Base-by-base conservation (phyloP, 352 stramenopile species). In the Phytophthora colocasiae region DNA sequence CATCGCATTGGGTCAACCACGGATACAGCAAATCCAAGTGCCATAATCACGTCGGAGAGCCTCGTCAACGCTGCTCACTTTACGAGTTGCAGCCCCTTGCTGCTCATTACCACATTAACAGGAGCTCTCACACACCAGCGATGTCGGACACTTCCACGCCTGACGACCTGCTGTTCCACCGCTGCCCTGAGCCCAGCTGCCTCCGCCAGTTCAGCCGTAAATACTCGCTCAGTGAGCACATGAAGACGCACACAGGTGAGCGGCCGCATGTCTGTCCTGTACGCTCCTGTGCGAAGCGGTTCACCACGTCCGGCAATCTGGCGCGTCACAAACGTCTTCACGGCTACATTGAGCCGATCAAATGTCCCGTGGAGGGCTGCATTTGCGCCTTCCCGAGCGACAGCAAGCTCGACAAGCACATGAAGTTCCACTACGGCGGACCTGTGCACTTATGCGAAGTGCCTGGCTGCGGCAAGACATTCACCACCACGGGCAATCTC, bases 281-380 rank as follows among this genome's bases (percentile, higher is more conserved):
- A 7, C 44, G 59, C 39, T 69, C 73, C 6, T 88, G 79, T 36
- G 60, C 60, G 57, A 88, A 88, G 61, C 65, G 79, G 27, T 86
- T 88, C 55, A 86, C 58, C 27, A 88, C 79, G 14, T 83, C 77
- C 1, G 79, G 79, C 6, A 88, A 87, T 45, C 55, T 87, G n/a
- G 79, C 79, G 24, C 50, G 79, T 8, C 79, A 87, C 65, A 83
- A 83, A 55, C 74, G 77, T 10, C 58, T 85, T 3, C 79, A 87
- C 49, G 71, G 66, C 0, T 75, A 62, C 66, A 81, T 78, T 53
- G 51, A 80, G 32, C 78, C 64, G 36, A 56, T 79, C 19, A n/a
- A 45, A 32, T 81, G 73, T 14, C 70, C 73, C 4, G 73, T 82
- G 6, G 62, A 75, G 9, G 74, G 74, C 32, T 82, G 74, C 59